A percentile compares a stretch with the other conserved stretches of the same genome.
These are phyloP conservation scores for Sporothrix pallida DNA, from an alignment of 2,329 filamentous ascomycete species.

Conservation along the genomic window DNA sequence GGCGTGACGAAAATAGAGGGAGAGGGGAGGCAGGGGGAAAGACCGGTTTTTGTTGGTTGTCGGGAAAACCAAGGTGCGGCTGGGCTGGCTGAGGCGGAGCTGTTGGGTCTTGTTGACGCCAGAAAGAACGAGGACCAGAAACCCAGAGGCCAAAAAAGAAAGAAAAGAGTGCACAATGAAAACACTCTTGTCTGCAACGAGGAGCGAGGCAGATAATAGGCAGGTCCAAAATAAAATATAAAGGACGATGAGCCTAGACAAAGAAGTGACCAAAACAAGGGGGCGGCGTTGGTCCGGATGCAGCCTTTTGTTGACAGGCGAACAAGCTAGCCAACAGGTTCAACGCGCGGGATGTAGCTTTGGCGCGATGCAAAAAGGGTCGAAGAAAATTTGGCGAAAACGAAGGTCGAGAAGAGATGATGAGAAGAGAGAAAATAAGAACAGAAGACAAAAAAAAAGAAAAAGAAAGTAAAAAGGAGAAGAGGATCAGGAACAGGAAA, in stretches of 20 bases:
- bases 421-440: constrained; percentile 4
- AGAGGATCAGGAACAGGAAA: constrained; percentile 18
- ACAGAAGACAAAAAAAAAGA: background rate
- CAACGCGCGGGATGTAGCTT: constrained; percentile 7
- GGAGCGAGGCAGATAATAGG: constrained; percentile 5
- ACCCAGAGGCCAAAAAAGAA: background rate
- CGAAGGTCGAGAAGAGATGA: constrained; percentile 9
- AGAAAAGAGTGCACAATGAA: background rate
- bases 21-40: constrained; percentile 23
- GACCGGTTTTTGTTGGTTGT: constrained; percentile 30
- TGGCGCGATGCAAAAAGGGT: constrained; percentile 5
- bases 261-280: constrained; percentile 22
- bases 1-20: constrained; percentile 21
- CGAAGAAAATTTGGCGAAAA: background rate
- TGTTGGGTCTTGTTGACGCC: constrained; percentile 10
- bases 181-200: background rate
- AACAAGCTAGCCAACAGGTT: background rate
- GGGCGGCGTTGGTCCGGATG: constrained; percentile 25
- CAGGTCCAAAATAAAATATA: background rate
- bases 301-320: constrained; percentile 24
- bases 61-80: constrained; percentile 31
- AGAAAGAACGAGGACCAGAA: background rate
- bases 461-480: background rate
- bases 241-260: constrained; percentile 13
- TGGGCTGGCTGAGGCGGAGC: constrained; percentile 21